These are phyloP conservation scores for Omphalotus guepiniiformis DNA, from an alignment of 768 basidiomycete species.

Conservation along the genomic window DNA sequence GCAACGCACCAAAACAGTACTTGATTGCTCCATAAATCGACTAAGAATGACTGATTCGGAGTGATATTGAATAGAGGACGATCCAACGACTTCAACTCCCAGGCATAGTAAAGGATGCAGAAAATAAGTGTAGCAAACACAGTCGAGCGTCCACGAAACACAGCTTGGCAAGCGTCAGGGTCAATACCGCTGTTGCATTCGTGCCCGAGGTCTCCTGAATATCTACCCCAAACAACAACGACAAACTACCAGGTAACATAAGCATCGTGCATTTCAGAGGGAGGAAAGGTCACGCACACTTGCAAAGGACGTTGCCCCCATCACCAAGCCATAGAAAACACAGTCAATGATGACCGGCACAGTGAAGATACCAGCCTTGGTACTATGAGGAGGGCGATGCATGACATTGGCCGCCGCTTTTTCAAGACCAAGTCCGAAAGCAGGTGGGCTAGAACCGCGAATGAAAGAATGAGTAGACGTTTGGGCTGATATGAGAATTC, in stretches of 20 bases:
- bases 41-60: constrained; percentile 30
- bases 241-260: too few relatives aligned
- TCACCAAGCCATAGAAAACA: constrained; percentile 32
- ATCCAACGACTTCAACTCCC: constrained; percentile 36
- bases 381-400: constrained; percentile 38
- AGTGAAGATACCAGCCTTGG: constrained; percentile 33
- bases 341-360: constrained; percentile 35
- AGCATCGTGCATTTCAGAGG: background rate
- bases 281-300: constrained; percentile 22
- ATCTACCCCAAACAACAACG: constrained; percentile 32
- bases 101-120: constrained; percentile 31
- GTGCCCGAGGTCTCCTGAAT: constrained; percentile 26
- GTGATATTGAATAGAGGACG: constrained; percentile 33
- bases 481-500: background rate
- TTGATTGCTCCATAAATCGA: constrained; percentile 32
- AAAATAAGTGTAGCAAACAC: constrained; percentile 36
- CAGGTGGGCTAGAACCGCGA: constrained; percentile 46
- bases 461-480: constrained; percentile 22
- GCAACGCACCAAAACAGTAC: constrained; percentile 31
- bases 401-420: constrained; percentile 48
- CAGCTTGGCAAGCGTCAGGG: constrained; percentile 22
- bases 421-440: constrained; percentile 51
- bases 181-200: constrained; percentile 27
- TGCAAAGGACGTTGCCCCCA: constrained; percentile 29
- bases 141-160: constrained; percentile 33